Evolutionary conservation across 192 early-diverging fungal species (phyloP).

Genomic region (Gonapodya prolifera): DNA sequence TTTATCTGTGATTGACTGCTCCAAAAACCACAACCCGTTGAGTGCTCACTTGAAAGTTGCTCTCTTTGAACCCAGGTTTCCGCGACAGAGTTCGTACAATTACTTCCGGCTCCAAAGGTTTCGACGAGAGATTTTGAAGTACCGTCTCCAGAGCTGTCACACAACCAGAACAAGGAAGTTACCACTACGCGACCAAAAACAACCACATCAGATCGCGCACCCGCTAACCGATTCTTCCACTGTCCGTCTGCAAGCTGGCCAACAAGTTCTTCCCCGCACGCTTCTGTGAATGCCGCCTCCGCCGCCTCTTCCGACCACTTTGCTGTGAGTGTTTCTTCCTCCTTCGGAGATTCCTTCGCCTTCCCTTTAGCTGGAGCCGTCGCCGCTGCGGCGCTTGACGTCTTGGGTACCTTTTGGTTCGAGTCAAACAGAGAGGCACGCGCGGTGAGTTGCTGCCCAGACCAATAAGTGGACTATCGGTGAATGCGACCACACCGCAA

Average conservation of each 20-base stretch:
- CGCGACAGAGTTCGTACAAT: slow-evolving; percentile 64
- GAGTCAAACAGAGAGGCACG: too few species aligned
- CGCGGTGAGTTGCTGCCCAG: too few species aligned
- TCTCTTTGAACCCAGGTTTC: slow-evolving; percentile 94
- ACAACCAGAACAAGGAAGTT: slow-evolving; percentile 6
- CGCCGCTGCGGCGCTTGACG: background rate
- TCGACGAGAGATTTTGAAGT: slow-evolving; percentile 45
- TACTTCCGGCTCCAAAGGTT: slow-evolving; percentile 63
- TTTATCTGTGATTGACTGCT: background rate
- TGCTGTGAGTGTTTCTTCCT: slow-evolving; percentile 50
- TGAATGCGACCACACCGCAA: too few species aligned
- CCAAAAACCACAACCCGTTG: background rate
- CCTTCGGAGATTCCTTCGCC: slow-evolving; percentile 13
- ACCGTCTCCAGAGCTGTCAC: slow-evolving; percentile 53
- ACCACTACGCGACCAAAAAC: background rate
- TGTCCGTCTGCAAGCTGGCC: slow-evolving; percentile 47
- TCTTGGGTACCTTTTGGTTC: too few species aligned
- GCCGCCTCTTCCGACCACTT: slow-evolving; percentile 56
- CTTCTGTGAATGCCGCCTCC: slow-evolving; percentile 45
- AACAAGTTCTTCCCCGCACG: slow-evolving; percentile 45
- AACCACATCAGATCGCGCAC: slow-evolving; percentile 11
- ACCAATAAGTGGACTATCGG: too few species aligned
- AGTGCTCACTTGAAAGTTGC: slow-evolving; percentile 71
- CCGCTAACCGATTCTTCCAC: slow-evolving; percentile 86
- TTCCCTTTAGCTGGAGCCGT: slow-evolving; percentile 1